Evolutionary conservation across 2,329 filamentous ascomycete species (phyloP).

Genomic region (Aspergillus chevalieri): DNA sequence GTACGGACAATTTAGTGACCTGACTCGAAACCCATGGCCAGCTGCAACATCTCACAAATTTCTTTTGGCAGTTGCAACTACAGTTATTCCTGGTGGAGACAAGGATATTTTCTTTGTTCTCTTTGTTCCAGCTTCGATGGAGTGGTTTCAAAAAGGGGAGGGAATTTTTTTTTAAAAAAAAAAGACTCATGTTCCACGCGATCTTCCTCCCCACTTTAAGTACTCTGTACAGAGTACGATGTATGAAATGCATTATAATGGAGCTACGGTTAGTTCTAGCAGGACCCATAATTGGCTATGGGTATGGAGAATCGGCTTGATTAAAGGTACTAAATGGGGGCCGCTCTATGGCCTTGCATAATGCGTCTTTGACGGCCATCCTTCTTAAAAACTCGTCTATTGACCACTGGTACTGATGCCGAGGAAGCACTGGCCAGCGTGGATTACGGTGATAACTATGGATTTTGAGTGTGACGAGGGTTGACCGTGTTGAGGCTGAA

Average conservation of each 20-base stretch:
- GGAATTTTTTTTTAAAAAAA: too few relatives aligned
- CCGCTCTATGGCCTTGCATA: not conserved
- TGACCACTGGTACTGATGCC: not conserved
- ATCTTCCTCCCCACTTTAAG: too few relatives aligned
- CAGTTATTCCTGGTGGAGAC: not conserved
- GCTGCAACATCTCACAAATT: not conserved
- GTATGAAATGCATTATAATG: not conserved
- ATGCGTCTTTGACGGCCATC: not conserved
- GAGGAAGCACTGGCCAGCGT: not conserved
- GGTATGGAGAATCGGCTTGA: too few relatives aligned
- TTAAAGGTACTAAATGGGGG: too few relatives aligned
- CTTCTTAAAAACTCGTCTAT: not conserved
- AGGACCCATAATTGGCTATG: too few relatives aligned
- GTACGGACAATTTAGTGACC: not conserved
- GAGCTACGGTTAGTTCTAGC: too few relatives aligned
- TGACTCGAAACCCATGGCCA: not conserved
- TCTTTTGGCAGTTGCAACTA: not conserved
- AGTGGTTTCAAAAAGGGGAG: not conserved
- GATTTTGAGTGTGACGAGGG: not conserved
- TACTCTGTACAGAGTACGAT: not conserved
- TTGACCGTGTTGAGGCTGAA: too few relatives aligned
- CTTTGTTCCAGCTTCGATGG: not conserved
- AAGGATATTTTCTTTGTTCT: not conserved
- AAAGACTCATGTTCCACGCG: too few relatives aligned
- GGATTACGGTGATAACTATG: not conserved